A percentile compares a stretch with the other conserved stretches of the same genome.
These are phyloP conservation scores for Rhamnella rubrinervis DNA, from an alignment of 331 rosid species.

Conservation along the genomic window DNA sequence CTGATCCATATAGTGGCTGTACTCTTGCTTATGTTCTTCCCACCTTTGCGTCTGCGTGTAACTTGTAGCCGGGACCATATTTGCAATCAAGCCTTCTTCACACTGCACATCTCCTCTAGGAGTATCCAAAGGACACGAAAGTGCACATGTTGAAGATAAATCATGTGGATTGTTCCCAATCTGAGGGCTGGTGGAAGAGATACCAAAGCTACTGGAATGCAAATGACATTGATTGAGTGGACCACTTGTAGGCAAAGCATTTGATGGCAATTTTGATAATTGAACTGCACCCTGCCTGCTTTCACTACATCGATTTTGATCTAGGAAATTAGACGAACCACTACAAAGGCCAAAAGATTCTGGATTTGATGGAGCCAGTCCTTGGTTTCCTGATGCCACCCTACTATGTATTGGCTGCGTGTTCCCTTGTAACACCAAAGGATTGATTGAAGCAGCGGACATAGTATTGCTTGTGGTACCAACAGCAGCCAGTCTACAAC, in stretches of 20 bases:
- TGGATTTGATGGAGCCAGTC: conserved; percentile 31
- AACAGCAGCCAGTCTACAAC: conserved; percentile 19
- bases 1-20: conserved; percentile 40
- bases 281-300: conserved; percentile 56
- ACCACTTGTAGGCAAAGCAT: conserved; percentile 43
- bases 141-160: conserved; percentile 44
- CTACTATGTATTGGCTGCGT: conserved; percentile 42
- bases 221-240: conserved; percentile 37
- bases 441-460: conserved; percentile 37
- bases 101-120: conserved; percentile 31
- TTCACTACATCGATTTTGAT: conserved; percentile 45
- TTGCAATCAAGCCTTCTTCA: conserved; percentile 65
- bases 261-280: conserved; percentile 44
- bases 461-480: conserved; percentile 39
- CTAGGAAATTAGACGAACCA: conserved; percentile 49
- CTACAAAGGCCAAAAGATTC: conserved; percentile 38
- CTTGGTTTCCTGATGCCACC: conserved; percentile 45
- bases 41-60: conserved; percentile 43
- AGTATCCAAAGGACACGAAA: conserved; percentile 40
- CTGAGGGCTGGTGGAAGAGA: conserved; percentile 34
- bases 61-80: conserved; percentile 44
- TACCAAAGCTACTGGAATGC: conserved; percentile 39
- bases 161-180: conserved; percentile 36
- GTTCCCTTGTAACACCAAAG: conserved; percentile 45
- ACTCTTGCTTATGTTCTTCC: conserved; percentile 51